phyloP scores from a whole-genome alignment of 495 filamentous ascomycete species.

The Echria macrotheca region DNA sequence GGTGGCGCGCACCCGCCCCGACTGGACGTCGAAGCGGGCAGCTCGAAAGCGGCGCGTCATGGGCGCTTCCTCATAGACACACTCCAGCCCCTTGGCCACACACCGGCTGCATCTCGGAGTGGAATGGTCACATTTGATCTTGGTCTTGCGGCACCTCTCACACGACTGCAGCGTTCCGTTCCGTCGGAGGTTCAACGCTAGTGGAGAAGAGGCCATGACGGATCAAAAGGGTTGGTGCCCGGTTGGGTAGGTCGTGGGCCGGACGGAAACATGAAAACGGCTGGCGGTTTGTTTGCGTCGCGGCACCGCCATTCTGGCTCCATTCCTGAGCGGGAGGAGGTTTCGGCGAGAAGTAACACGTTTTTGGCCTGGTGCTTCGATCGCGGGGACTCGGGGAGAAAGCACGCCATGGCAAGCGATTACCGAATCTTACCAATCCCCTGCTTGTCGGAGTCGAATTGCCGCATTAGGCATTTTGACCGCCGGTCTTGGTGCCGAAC shows the following conservation, averaged over 20 bases:
- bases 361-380: not conserved
- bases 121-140: conserved; percentile 15
- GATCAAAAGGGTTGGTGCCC: too few relatives aligned
- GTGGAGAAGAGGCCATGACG: not conserved
- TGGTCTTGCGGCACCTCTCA: conserved; percentile 10
- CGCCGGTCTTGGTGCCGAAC: not conserved
- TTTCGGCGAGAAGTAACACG: not conserved
- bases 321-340: not conserved
- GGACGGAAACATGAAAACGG: not conserved
- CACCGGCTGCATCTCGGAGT: conserved; percentile 12
- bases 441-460: not conserved
- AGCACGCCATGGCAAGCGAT: not conserved
- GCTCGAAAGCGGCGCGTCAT: conserved; percentile 9
- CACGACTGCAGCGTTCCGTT: conserved; percentile 11
- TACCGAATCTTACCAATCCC: not conserved
- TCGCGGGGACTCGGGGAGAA: not conserved
- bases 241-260: too few relatives aligned
- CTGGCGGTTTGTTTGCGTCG: not conserved
- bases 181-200: conserved; percentile 1
- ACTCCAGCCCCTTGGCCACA: conserved; percentile 2
- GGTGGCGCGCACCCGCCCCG: conserved; percentile 6
- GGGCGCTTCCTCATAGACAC: conserved; percentile 8
- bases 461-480: not conserved
- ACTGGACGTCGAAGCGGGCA: conserved; percentile 6
- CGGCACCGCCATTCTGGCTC: not conserved